Base-by-base conservation (phyloP, 805 yeast species). In the Ogataea ramenticola region DNA sequence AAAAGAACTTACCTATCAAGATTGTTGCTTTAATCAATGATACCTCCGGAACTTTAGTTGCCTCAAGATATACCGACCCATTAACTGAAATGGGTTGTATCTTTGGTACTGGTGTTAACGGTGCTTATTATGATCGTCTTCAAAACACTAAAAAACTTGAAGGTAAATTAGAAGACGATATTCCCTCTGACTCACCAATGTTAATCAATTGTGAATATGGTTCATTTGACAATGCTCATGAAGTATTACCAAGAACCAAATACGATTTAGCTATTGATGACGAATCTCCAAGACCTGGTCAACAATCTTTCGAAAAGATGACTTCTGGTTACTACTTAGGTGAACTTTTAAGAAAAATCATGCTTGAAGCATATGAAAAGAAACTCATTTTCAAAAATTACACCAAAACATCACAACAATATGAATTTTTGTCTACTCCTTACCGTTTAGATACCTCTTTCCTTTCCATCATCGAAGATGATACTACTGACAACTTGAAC, bases 171-270 rank as follows among this genome's bases (percentile, higher is more conserved):
- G 70, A 77, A 32, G 74, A 66, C 36, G 96, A 89, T 62, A 76
- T 90, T 55, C 62, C 77, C 35, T 65, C 60, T 7, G 79, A 79
- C 38, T 78, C 89, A 36, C 80, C 82, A 47, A 91, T 93, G 96
- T 93, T 96, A 49, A 89, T 93, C 68, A 93, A 93, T 75, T 91
- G 99, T 74, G 99, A 93, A 72, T 93, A 93, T 71, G 98, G 99
- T 58, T 91, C 98, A 12, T 93, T 93, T 63, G 99, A 93, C 65
- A 91, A 90, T 62, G 96, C 86, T 64, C 96, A 87, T 61, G 54
- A 61, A 35, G 80, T 84, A 24, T 76, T 93, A 54, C 99, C 99
- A 63, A 82, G 98, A 71, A 89, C 95, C 51, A 81, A 79, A 63
- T 90, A 80, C 64, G 99, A 93, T 66, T 64, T 82, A 43, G 72